A percentile compares a stretch with the other conserved stretches of the same genome.
These are phyloP conservation scores for Monilinia laxa DNA, from an alignment of 2,329 filamentous ascomycete genomes.

Conservation along the genomic window DNA sequence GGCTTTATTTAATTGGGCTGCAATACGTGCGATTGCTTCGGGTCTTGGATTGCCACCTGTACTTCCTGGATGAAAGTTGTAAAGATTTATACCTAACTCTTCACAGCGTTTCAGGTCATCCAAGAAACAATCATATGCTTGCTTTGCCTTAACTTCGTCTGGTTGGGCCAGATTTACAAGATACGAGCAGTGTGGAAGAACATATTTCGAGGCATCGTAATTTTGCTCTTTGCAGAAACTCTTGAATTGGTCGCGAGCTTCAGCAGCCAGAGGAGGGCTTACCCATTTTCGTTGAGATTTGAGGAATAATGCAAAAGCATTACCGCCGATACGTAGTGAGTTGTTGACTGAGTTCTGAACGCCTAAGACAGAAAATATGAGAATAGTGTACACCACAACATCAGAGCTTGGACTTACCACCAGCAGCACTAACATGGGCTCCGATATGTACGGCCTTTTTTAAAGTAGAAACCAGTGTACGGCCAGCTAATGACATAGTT, in stretches of 20 bases:
- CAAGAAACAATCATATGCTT: slow-evolving; percentile 82
- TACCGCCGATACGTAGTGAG: slow-evolving; percentile 77
- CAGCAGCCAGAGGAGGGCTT: slow-evolving; percentile 71
- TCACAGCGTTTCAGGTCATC: slow-evolving; percentile 88
- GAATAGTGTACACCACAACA: slow-evolving; percentile 14
- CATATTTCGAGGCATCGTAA: slow-evolving; percentile 70
- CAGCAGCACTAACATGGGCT: slow-evolving; percentile 87
- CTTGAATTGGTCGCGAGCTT: slow-evolving; percentile 68
- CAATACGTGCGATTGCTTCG: slow-evolving; percentile 75
- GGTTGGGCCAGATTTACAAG: slow-evolving; percentile 92
- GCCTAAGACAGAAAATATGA: slow-evolving; percentile 51
- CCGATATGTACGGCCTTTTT: slow-evolving; percentile 78
- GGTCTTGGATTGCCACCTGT: slow-evolving; percentile 65
- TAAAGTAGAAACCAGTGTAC: slow-evolving; percentile 63
- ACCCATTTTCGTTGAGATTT: slow-evolving; percentile 97
- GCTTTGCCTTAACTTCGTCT: slow-evolving; percentile 74
- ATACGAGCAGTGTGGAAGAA: slow-evolving; percentile 92
- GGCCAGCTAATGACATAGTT: slow-evolving; percentile 63
- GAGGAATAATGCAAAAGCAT: slow-evolving; percentile 90
- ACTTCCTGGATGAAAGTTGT: slow-evolving; percentile 96
- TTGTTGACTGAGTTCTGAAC: slow-evolving; percentile 87
- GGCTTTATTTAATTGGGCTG: slow-evolving; percentile 76
- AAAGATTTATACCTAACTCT: slow-evolving; percentile 80
- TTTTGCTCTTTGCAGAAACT: slow-evolving; percentile 64
- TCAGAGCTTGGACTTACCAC: slow-evolving; percentile 56